Evolutionary conservation across 129 eudicot species (phyloP), one percentile per base, ranked within the genome.

Genomic region (Flaveria sonorensis): DNA sequence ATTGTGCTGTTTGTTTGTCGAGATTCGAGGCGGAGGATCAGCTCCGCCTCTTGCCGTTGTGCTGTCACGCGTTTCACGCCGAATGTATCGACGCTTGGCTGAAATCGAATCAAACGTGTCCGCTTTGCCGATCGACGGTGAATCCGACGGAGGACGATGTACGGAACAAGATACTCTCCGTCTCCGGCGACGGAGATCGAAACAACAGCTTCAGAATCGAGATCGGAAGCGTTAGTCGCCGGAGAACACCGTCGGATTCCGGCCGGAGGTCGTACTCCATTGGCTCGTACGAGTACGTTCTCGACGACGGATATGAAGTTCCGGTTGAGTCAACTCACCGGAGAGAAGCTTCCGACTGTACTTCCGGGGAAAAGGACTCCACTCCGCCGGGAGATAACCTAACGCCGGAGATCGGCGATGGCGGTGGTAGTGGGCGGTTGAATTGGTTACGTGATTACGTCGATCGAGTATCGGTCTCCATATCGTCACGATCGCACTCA

Each of bases 371-470:
- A 70, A 92, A 92, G 86, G 96, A 92, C 8, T 84, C 88, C 0
- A 68, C 53, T 14, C 80, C 62, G 19, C 86, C 89, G 72, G 84
- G 48, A 57, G 92, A 88, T 18, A 73, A 50, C 7, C 30, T 95
- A 68, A 89, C 86, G 65, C 85, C 87, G 51, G 96, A 91, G 46
- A 87, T 95, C 0, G 78, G 42, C 11, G 78, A 7, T 24, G 77
- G 60, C 11, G 78, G 55, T 1, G 82, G 79, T 45, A 86, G 88
- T 16, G 83, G 86, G 13, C 74, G 90, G 19, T 75, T 86, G 20
- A 85, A 82, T 68, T 89, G 99, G 99, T 76, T 95, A 32, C 89
- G 93, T n/a, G 99, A 95, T 4, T 95, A 95, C 74, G 86, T 88
- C 10, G 92, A 94, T 50, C 81, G 97, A 66, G 68, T 94, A 0